phyloP scores from a whole-genome alignment of 495 filamentous ascomycete species.

The Copromyces sp. region DNA sequence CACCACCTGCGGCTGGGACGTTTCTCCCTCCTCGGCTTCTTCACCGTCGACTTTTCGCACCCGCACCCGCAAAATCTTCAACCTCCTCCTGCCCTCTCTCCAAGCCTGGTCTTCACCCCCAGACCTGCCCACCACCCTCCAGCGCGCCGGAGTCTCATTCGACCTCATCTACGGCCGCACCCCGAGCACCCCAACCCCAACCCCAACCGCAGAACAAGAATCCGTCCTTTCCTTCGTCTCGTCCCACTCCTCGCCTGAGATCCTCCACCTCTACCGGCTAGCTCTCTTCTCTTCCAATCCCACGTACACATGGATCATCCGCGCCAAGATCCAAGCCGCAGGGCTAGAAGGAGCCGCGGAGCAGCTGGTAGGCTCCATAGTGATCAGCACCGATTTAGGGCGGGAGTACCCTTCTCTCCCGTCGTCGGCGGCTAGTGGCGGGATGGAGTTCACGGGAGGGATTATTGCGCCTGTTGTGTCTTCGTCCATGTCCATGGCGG shows the following conservation, averaged over 20 bases:
- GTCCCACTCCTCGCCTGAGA: conserved; percentile 64
- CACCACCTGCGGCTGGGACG: conserved; percentile 34
- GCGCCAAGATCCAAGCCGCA: conserved; percentile 54
- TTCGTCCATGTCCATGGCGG: conserved; percentile 36
- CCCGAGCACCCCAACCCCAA: conserved; percentile 35
- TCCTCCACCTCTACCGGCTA: conserved; percentile 72
- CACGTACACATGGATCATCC: conserved; percentile 44
- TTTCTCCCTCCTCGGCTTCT: conserved; percentile 45
- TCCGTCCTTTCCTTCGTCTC: conserved; percentile 66
- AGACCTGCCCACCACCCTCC: conserved; percentile 57
- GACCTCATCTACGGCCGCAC: conserved; percentile 71
- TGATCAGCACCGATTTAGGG: conserved; percentile 65
- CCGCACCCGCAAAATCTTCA: conserved; percentile 45
- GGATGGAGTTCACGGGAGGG: conserved; percentile 46
- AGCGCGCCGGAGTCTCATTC: conserved; percentile 56
- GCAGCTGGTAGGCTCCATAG: conserved; percentile 64
- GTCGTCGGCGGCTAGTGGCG: conserved; percentile 18
- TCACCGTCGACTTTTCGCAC: conserved; percentile 54
- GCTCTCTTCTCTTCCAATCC: conserved; percentile 38
- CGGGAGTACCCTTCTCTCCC: conserved; percentile 45
- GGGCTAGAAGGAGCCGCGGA: conserved; percentile 27
- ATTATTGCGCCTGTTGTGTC: conserved; percentile 69
- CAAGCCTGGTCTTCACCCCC: conserved; percentile 65
- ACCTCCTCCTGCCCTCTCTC: conserved; percentile 54
- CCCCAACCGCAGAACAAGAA: conserved; percentile 17